Evolutionary conservation across 2,329 filamentous ascomycete genomes (phyloP).

Genomic region (Aspergillus calidoustus): DNA sequence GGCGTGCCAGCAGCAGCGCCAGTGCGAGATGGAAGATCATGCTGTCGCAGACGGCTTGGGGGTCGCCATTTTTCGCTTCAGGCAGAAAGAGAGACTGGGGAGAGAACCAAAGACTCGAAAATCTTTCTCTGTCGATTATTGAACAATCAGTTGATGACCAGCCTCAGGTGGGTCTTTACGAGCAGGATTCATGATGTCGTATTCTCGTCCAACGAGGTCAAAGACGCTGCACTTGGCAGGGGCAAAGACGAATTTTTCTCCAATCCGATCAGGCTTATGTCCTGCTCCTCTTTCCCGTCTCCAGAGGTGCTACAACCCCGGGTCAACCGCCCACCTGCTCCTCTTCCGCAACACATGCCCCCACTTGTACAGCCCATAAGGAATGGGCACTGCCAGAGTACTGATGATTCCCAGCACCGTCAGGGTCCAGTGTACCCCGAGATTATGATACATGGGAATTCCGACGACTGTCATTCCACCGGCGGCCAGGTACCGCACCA

Average conservation of each 20-base stretch:
- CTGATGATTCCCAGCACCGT: slow-evolving; percentile 39
- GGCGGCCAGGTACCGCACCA: slow-evolving; percentile 45
- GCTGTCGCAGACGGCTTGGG: not conserved
- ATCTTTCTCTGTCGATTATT: not conserved
- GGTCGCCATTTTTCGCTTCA: not conserved
- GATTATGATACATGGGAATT: slow-evolving; percentile 43
- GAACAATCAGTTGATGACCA: not conserved
- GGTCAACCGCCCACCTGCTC: slow-evolving; percentile 3
- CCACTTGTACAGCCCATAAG: not conserved
- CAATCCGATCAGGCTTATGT: not conserved
- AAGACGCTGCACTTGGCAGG: not conserved
- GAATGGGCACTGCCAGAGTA: slow-evolving; percentile 1
- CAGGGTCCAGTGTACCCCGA: slow-evolving; percentile 47
- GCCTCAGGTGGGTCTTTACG: not conserved
- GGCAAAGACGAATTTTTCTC: not conserved
- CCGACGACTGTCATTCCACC: slow-evolving; percentile 40
- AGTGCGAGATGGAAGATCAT: not conserved
- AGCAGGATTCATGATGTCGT: not conserved
- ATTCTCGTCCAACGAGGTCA: not conserved
- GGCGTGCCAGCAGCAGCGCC: not conserved
- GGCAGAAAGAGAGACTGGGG: not conserved
- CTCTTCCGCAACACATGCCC: not conserved
- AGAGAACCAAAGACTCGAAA: not conserved
- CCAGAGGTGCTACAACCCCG: not conserved
- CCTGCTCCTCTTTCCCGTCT: not conserved